Evolutionary conservation across 2,329 filamentous ascomycete species (phyloP).

Genomic region (Pseudogymnoascus sp.): DNA sequence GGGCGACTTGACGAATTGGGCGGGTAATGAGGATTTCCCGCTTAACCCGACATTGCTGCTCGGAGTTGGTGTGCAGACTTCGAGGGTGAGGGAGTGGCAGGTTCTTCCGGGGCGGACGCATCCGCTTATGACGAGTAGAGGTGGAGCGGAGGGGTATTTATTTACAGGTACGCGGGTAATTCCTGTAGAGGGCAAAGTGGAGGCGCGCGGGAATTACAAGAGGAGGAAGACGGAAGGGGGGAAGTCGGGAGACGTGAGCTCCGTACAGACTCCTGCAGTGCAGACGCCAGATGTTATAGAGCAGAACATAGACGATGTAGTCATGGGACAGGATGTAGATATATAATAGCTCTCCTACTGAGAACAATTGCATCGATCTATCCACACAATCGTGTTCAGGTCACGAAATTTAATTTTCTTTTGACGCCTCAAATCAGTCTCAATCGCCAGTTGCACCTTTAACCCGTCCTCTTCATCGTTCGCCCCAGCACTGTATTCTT

Average conservation of each 20-base stretch:
- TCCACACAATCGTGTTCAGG: background rate
- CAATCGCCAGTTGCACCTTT: background rate
- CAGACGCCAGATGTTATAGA: constrained; percentile 4
- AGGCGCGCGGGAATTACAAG: constrained; percentile 69
- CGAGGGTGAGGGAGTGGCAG: constrained; percentile 75
- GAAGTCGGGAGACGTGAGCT: background rate
- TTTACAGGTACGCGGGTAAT: constrained; percentile 78
- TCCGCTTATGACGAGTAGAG: constrained; percentile 83
- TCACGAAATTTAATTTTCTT: constrained; percentile 9
- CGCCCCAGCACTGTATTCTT: background rate
- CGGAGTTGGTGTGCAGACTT: constrained; percentile 73
- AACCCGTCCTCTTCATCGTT: background rate
- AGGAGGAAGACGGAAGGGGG: constrained; percentile 21
- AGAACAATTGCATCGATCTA: constrained; percentile 4
- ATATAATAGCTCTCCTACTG: constrained; percentile 9
- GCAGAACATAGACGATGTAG: background rate
- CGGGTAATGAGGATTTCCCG: constrained; percentile 69
- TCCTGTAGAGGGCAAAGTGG: constrained; percentile 71
- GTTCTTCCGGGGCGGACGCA: constrained; percentile 88
- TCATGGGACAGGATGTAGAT: constrained; percentile 9
- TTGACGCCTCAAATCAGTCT: constrained; percentile 5
- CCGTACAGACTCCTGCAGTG: background rate
- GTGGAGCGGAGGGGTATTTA: constrained; percentile 84
- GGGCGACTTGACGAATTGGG: constrained; percentile 42
- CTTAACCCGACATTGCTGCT: constrained; percentile 81